Evolutionary conservation across 2,329 filamentous ascomycete species (phyloP), one percentile per base, ranked within the genome.

Genomic region (Colletotrichum destructivum): DNA sequence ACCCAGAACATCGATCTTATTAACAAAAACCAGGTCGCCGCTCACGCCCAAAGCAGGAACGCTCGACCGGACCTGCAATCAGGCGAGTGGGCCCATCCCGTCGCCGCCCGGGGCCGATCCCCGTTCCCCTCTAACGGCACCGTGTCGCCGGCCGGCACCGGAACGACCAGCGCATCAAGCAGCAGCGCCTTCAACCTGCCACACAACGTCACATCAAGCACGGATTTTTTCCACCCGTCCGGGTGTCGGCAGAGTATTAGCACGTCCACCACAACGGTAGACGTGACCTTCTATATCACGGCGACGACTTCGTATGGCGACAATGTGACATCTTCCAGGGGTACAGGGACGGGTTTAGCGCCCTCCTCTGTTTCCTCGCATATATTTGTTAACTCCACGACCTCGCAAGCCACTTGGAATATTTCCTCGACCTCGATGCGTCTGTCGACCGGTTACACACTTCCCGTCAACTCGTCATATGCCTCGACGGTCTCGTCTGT

Each of bases 231-330:
- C 9, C 52, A n/a, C 23, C 11, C 47, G 8, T 40, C 46, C 2
- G 42, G 8, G 23, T 72, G 70, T 15, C 49, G 61, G 2, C 18
- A 61, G 40, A 77, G 74, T 11, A 64, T 79, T 5, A 66, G 79
- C 15, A 71, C 79, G 61, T 78, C 78, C 15, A 81, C 78, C 2
- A 77, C 74, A 40, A 82, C 79, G 4, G 63, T 82, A 9, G 81
- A 82, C 35, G 74, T 79, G 9, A 79, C 78, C 8, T 75, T 79
- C 42, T 79, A 76, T 49, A 74, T 81, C 18, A 82, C 81, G 13
- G 76, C 78, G 40, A 75, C 77, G 2, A 73, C 78, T 42, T 73
- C 76, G 23, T 64, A 69, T 35, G 67, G 69, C 18, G 26, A 46
- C 26, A 71, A 71, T 35, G n/a, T 60, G 9, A 71, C 69, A 13